Base-by-base conservation (phyloP, 1,139 yeast species). In the Scheffersomyces quercinus region DNA sequence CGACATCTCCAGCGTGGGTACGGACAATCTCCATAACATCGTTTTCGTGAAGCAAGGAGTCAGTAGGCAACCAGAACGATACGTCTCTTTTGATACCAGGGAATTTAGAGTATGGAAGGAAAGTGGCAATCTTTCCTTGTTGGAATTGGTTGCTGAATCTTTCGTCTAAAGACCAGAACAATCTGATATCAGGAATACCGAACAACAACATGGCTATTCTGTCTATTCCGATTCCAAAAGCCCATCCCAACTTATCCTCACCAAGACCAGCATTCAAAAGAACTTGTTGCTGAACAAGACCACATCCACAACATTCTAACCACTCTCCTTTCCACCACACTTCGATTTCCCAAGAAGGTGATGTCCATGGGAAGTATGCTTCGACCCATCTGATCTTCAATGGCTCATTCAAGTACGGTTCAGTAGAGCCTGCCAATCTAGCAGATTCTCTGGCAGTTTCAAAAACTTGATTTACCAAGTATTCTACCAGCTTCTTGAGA, bases 301-400 rank as follows among this genome's bases (percentile, higher is more conserved):
- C 99, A 65, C 96, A 88, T 1, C 99, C 99, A 60, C 97, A 89
- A 64, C 96, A 84, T 68, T 93, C 99, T 35, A 93, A 74, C 99
- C 99, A 95, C 54, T 91, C 96, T 35, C 95, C 96, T 62, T 91
- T 88, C 98, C 98, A 95, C 95, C 96, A 91, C 5, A 93, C 96
- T 65, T 93, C 99, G 53, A 95, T 89, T 59, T 93, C 98, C 93
- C 96, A 93, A 29, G 97, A 88, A 5, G 99, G 99, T 1, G 96
- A 83, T 2, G 99, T 93, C 97, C 98, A 93, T 4, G 99, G 99
- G 70, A 93, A 93, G 58, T 85, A 89, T 0, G 95, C 96, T 60
- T 88, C 96, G 29, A 90, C 88, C 99, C 99, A 93, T 52, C 98
- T 78, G 12, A 91, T 88, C 59, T 81, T 84, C 52, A 95, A 75